Evolutionary conservation across 1,284 basidiomycete genomes (phyloP), one percentile per base, ranked within the genome.

Genomic region (Rhodotorula glutinis): DNA sequence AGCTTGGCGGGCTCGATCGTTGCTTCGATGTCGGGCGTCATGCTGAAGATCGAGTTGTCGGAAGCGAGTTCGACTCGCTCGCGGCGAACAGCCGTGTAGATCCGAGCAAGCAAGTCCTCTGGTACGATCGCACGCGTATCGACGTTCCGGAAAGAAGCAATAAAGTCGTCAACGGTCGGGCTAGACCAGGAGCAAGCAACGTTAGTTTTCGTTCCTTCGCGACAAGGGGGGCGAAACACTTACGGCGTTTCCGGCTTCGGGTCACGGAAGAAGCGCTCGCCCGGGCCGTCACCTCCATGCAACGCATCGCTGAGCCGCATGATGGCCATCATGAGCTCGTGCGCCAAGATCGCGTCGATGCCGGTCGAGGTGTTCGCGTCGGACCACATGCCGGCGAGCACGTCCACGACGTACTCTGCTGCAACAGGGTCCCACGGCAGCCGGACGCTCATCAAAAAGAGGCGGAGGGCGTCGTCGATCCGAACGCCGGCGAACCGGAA

Each of bases 331-430:
- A 90, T 87, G 75, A 86, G 87, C 79, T 90, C 88, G 75, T 88
- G 92, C 3, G 88, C 84, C 30, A 92, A 85, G 19, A 62, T 65
- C 4, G 71, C 68, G 30, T 71, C 72, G 51, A 67, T 62, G 0
- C 66, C 73, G 43, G 85, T 82, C 54, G 83, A 83, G 21, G 86
- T 85, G 77, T 99, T 98, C n/a, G 89, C 88, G 66, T 89, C 87
- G 72, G 90, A 89, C 90, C 93, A 98, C 33, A 89, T 85, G 69
- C 85, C 84, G 11, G 92, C 90, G 76, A 98, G 94, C 16, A 88
- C 85, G 25, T 78, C 72, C 38, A 86, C 78, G 29, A 85, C 74
- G 30, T 78, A 77, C 77, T 97, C 92, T 4, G 57, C 57, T 47
- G 91, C 82, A 2, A 91, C 83, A 44, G 78, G 73, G 53, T 86